Base-by-base conservation (phyloP, 2,329 filamentous ascomycete species). In the Pseudocercospora vitis region DNA sequence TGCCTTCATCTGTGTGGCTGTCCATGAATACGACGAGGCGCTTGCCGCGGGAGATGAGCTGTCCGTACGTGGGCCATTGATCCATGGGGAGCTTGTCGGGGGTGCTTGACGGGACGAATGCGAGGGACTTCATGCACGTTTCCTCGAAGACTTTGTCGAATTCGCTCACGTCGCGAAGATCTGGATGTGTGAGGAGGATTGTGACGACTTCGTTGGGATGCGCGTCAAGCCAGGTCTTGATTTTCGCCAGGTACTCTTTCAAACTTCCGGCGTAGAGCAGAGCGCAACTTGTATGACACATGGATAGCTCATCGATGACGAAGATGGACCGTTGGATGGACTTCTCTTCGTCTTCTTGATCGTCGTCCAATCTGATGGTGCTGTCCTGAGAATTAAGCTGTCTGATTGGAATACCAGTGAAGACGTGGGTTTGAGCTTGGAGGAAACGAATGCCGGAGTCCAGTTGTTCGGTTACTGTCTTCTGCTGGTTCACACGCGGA, bases 141-240 rank as follows among this genome's bases (percentile, higher is more conserved):
- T 78, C 69, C 48, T 74, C 75, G 63, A 83, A 82, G 14, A 70
- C 69, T 52, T 42, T 64, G 24, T 71, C 69, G 50, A 71, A 68
- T 54, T 74, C 69, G 50, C 71, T 70, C 2, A 77, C 71, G 45
- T 77, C 63, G 48, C 80, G 79, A 44, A 70, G 72, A 56, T 87
- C 84, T 3, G 72, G 74, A 69, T 96, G 96, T 51, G 85, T 89
- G 37, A 96, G 83, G 11, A 96, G 76, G n/a, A 24, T 24, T 3
- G 89, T 91, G 14, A 96, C 81, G 1, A 96, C 87, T 61, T 96
- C 91, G 72, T 89, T 91, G 0, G 90, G 89, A 58, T 88, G 76
- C 8, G 60, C 69, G 45, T 81, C 79, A 55, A 88, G 72, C 79
- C 83, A 88, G 1, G 65, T 70, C 64, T 81, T 83, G 58, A 88